Evolutionary conservation across 2,329 filamentous ascomycete species (phyloP), one percentile per base, ranked within the genome.

Genomic region (Apiospora arundinis): DNA sequence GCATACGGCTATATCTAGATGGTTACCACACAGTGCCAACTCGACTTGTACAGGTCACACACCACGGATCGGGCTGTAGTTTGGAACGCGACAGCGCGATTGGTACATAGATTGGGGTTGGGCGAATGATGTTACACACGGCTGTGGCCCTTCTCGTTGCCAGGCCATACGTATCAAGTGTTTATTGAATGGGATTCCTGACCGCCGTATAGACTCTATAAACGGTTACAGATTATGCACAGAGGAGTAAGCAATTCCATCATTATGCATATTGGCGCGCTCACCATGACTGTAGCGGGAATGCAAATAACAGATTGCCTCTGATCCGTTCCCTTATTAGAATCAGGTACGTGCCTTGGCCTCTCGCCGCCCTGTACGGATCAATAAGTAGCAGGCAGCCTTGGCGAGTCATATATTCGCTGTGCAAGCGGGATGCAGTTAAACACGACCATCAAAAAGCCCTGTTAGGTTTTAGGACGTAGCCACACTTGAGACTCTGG

Each of bases 11-110:
- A 40, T 40, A 63, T n/a, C 44, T 32, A 48, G 66, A 48, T 48
- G 67, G 32, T 42, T 49, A 25, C 21, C 28, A 40, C 67, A 69
- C 67, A 69, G 67, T 69, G 67, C 32, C n/a, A 63, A 63, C 8
- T 2, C 4, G 56, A 40, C 18, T 56, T 42, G 48, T 69, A 46
- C 46, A 69, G 32, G 56, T 63, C 56, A 37, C 4, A 11, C 56
- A 32, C 56, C 32, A 60, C 52, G 52, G 52, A 60, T 60, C 52
- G 52, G 52, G 25, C 16, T 60, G 28, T 16, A 21, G 28, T 16
- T 37, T 60, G 21, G 56, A 37, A 63, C 56, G 56, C 56, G 32
- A 60, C 28, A 16, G 52, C 52, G 28, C 52, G 52, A 63, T 40
- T 40, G 56, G 56, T n/a, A n/a, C n/a, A n/a, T n/a, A n/a, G 37